A percentile compares a stretch with the other conserved stretches of the same genome.
Evolutionary conservation across 1,284 basidiomycete genomes (phyloP).

Genomic region (Malassezia yamatoensis): DNA sequence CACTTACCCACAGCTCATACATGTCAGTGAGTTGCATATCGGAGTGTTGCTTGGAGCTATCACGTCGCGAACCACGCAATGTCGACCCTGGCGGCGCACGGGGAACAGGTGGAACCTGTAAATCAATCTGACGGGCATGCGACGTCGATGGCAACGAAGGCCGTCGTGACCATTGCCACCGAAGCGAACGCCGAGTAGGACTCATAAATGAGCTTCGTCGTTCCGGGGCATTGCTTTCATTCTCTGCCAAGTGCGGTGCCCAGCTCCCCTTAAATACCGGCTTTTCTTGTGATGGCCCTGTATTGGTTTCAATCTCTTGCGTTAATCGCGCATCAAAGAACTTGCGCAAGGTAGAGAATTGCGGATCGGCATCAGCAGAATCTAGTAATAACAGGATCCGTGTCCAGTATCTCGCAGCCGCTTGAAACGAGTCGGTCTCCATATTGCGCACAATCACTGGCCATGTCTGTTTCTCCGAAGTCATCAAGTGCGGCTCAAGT

Average conservation of each 20-base stretch:
- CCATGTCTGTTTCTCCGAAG: slow-evolving; percentile 21
- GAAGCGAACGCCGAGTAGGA: not conserved
- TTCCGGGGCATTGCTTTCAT: not conserved
- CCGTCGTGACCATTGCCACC: slow-evolving; percentile 9
- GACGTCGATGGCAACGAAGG: slow-evolving; percentile 1
- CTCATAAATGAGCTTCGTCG: not conserved
- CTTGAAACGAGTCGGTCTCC: not conserved
- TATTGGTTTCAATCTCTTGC: not conserved
- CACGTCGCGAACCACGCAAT: not conserved
- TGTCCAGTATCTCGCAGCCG: slow-evolving; percentile 16
- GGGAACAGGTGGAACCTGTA: not conserved
- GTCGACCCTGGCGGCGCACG: not conserved
- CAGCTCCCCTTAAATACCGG: too few relatives aligned
- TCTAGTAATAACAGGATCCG: slow-evolving; percentile 31
- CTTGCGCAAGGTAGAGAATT: slow-evolving; percentile 29
- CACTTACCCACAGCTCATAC: slow-evolving; percentile 6
- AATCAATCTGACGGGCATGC: not conserved
- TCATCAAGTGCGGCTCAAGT: slow-evolving; percentile 23
- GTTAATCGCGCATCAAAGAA: slow-evolving; percentile 38
- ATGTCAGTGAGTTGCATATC: not conserved
- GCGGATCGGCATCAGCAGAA: slow-evolving; percentile 32
- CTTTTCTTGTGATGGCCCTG: not conserved
- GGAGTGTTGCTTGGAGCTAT: not conserved
- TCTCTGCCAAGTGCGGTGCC: too few relatives aligned
- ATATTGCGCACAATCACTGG: not conserved